Evolutionary conservation across 768 basidiomycete genomes (phyloP), one percentile per base, ranked within the genome.

Genomic region (Xerocomellus amylosporus): DNA sequence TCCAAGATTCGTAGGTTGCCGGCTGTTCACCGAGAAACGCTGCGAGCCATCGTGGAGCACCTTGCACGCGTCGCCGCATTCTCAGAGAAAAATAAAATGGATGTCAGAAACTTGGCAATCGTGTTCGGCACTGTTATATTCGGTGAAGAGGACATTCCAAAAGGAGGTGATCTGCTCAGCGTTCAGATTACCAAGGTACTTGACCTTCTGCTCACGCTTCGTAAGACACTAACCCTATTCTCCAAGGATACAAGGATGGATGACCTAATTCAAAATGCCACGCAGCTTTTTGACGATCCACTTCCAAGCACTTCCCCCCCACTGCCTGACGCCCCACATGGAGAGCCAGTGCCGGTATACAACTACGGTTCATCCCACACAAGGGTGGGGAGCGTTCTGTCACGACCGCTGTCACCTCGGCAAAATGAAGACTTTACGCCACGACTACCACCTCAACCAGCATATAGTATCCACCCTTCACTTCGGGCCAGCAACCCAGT

Each of bases 101-200:
- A 93, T 63, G 77, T 86, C 4, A 93, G 87, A 76, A 97, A 96
- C 65, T 75, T 97, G 22, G 90, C 93, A 4, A 94, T 97, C 44
- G 86, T 94, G 4, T 95, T 96, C 73, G 88, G 88, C 19, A 78
- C 85, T 9, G 91, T 93, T 22, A 83, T 97, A 44, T 94, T 97
- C 60, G 93, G 93, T 7, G 92, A 95, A 69, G 93, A 97, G 57
- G 91, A 95, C 57, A 78, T 93, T 53, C 86, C 89, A 4, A 89
- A 88, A 67, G 83, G 77, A 36, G 84, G 80, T 0, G 90, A 93
- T 65, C 76, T 94, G 17, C 73, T 95, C 20, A 87, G 75, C 51
- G 79, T 94, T n/a, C 85, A 88, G 62, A 76, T 77, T 15, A 77
- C 72, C 66, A 95, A 93, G 83, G 92, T 93, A 58, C 58, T 46